Conservation (phyloP, 2,329 filamentous ascomycete genomes). For the Triangularia setosa region DNA sequence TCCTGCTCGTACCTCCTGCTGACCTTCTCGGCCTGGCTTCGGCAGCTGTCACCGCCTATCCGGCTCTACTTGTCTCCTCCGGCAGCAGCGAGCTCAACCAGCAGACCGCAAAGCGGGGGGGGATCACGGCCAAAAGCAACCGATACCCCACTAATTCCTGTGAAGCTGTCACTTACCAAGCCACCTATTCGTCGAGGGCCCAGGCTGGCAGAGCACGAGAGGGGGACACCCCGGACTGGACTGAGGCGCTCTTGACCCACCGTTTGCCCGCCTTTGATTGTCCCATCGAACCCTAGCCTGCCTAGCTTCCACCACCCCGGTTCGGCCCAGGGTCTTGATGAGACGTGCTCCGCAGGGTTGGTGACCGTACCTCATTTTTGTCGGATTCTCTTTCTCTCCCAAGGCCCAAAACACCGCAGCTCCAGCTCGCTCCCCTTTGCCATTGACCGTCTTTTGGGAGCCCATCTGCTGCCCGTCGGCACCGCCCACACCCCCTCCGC, state of each 20-base stretch:
- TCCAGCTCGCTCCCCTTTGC: constrained; percentile 5
- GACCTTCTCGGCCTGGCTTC: constrained; percentile 6
- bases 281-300: constrained; percentile 9
- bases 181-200: constrained; percentile 12
- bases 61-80: constrained; percentile 1
- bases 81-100: constrained; percentile 3
- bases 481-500: constrained; percentile 9
- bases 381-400: constrained; percentile 14
- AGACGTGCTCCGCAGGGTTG: constrained; percentile 23
- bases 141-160: neutral
- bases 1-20: neutral
- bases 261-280: constrained; percentile 23
- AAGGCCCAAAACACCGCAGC: constrained; percentile 17
- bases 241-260: constrained; percentile 17
- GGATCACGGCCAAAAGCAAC: constrained; percentile 1
- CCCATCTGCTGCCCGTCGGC: constrained; percentile 11
- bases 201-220: constrained; percentile 12
- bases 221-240: constrained; percentile 17
- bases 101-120: neutral
- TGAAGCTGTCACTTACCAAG: constrained; percentile 1
- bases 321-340: constrained; percentile 21
- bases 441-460: constrained; percentile 20
- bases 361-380: constrained; percentile 19
- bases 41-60: constrained; percentile 16
- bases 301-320: constrained; percentile 23